Conservation (phyloP, 768 basidiomycete species). For the Mycena rosella region DNA sequence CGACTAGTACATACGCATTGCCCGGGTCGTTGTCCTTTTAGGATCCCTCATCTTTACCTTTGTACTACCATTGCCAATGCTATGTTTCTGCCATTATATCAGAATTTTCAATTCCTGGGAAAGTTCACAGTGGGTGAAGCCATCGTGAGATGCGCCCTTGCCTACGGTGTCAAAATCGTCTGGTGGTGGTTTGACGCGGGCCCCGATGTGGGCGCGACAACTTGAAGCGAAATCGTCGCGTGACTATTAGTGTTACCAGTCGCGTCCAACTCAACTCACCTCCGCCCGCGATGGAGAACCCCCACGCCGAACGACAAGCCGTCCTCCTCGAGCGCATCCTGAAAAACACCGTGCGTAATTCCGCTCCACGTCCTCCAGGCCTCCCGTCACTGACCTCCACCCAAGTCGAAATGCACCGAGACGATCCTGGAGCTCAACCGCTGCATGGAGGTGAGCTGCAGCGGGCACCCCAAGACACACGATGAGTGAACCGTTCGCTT, state of each 20-base stretch:
- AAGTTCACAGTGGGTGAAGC: no score
- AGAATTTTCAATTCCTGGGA: no score
- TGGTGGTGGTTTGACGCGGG: no score
- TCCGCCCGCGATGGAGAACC: conserved; percentile 82
- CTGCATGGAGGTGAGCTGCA: conserved; percentile 79
- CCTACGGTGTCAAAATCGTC: no score
- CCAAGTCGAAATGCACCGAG: conserved; percentile 92
- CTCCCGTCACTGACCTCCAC: conserved; percentile 9
- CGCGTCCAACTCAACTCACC: neutral
- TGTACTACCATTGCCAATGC: no score
- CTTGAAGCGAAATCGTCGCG: neutral
- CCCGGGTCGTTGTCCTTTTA: no score
- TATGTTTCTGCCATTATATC: no score
- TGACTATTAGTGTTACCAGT: conserved; percentile 6
- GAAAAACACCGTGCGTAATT: conserved; percentile 81
- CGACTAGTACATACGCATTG: no score
- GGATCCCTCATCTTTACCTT: no score
- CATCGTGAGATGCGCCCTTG: no score
- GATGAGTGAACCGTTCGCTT: neutral
- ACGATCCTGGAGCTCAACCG: conserved; percentile 90
- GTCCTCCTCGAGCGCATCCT: conserved; percentile 91
- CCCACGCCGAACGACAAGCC: conserved; percentile 93
- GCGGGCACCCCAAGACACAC: neutral
- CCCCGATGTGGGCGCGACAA: no score
- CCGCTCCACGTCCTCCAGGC: conserved; percentile 1